Percentiles rank a stretch among this genome's conserved stretches.
Evolutionary conservation across 163 green algal species (phyloP).

Genomic region (Smithsoniella earleae): DNA sequence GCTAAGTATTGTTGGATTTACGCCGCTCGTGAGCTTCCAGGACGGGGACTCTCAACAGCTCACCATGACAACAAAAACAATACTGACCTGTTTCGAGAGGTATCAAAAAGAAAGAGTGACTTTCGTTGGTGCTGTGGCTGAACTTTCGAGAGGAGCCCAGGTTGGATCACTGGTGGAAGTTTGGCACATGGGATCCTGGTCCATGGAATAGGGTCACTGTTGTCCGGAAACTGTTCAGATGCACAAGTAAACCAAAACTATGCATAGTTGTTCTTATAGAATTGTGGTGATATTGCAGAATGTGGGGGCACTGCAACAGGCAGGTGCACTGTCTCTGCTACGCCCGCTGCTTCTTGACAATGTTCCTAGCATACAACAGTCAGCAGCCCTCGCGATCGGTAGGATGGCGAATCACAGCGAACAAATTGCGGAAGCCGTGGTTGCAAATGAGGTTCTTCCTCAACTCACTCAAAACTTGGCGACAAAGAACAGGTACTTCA

Average conservation of each 20-base stretch:
- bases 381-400: constrained; percentile 68
- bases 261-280: not conserved
- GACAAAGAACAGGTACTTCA: constrained; percentile 76
- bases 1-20: no score
- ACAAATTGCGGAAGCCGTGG: constrained; percentile 67
- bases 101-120: constrained; percentile 73
- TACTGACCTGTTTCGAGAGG: constrained; percentile 61
- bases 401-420: constrained; percentile 73
- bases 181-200: constrained; percentile 1
- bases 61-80: constrained; percentile 55
- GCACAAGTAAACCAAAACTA: not conserved
- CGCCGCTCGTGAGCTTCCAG: no score
- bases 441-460: constrained; percentile 71
- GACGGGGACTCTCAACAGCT: no score
- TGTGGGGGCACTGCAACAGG: constrained; percentile 70
- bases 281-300: constrained; percentile 50
- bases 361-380: constrained; percentile 78
- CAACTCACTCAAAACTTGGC: constrained; percentile 62
- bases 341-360: constrained; percentile 73
- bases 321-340: constrained; percentile 70
- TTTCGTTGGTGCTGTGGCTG: constrained; percentile 67
- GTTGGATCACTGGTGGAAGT: constrained; percentile 32
- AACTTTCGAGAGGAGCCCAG: constrained; percentile 73
- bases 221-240: not conserved
- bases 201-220: not conserved